A percentile compares a stretch with the other conserved stretches of the same genome.
phyloP scores from a whole-genome alignment of 2,329 filamentous ascomycete species.

The Sclerotinia nivalis region DNA sequence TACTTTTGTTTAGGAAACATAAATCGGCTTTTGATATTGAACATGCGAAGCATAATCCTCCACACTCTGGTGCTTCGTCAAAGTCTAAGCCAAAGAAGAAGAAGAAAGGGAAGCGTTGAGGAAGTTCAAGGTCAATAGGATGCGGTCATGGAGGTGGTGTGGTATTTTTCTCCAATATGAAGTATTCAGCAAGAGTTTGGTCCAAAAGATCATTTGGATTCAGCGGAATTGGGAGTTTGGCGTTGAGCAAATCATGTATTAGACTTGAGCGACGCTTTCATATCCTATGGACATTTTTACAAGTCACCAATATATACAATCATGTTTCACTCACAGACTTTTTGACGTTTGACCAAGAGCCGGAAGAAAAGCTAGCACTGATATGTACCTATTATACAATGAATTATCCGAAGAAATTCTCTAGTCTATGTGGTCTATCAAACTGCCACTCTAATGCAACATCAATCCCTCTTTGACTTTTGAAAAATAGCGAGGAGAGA shows the following conservation, averaged over 20 bases:
- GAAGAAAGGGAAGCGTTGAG: slow-evolving; percentile 41
- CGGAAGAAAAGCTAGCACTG: background rate
- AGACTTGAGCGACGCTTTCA: background rate
- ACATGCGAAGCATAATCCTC: slow-evolving; percentile 64
- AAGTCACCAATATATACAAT: background rate
- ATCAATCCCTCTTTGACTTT: background rate
- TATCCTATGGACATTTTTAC: background rate
- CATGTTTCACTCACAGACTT: background rate
- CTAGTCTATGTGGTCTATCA: slow-evolving; percentile 13
- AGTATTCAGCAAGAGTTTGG: background rate
- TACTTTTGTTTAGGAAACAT: slow-evolving; percentile 81
- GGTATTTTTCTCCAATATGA: no score
- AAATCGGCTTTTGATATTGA: slow-evolving; percentile 86
- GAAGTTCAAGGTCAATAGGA: background rate
- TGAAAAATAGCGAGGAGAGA: background rate
- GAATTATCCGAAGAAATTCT: background rate
- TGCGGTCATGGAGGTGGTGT: background rate
- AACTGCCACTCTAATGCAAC: background rate
- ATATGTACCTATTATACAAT: background rate
- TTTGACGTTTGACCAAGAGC: background rate
- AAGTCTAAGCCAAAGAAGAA: slow-evolving; percentile 44
- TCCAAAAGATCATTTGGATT: background rate
- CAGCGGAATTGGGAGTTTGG: slow-evolving; percentile 4
- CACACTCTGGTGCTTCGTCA: slow-evolving; percentile 40
- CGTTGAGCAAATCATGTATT: background rate